A percentile compares a stretch with the other conserved stretches of the same genome.
These are phyloP conservation scores for Hemisphaericaspora xylofermentans DNA, from an alignment of 1,139 yeast species.

Conservation along the genomic window DNA sequence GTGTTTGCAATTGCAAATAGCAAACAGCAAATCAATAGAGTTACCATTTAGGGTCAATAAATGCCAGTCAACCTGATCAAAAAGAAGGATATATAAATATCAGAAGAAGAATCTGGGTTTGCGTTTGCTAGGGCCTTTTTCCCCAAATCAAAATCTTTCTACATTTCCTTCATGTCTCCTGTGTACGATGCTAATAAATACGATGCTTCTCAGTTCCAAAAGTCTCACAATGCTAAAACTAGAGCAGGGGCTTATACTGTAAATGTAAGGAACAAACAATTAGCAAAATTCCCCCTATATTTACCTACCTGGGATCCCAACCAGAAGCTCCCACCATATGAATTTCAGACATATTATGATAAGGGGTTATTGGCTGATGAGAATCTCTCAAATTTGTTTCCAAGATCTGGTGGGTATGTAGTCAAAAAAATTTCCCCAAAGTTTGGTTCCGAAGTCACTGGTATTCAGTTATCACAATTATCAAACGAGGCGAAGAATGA, in stretches of 20 bases:
- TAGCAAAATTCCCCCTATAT: slow-evolving; percentile 23
- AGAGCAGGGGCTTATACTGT: slow-evolving; percentile 27
- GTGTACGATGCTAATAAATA: slow-evolving; percentile 19
- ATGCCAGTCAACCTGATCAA: too few species aligned
- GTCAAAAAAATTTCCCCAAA: slow-evolving; percentile 24
- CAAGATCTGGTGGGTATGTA: slow-evolving; percentile 6
- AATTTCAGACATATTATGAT: slow-evolving; percentile 23
- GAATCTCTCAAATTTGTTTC: slow-evolving; percentile 19
- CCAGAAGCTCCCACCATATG: slow-evolving; percentile 25
- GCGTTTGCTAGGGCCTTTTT: too few species aligned
- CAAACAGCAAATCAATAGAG: neutral
- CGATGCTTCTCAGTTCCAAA: slow-evolving; percentile 32
- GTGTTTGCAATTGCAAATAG: slow-evolving; percentile 1
- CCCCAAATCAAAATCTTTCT: too few species aligned
- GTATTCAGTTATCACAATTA: slow-evolving; percentile 28
- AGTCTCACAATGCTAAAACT: slow-evolving; percentile 25
- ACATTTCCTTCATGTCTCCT: slow-evolving; percentile 14
- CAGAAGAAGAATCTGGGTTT: too few species aligned
- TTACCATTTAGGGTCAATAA: too few species aligned
- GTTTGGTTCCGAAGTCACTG: slow-evolving; percentile 26
- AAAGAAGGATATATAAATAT: too few species aligned
- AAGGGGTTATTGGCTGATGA: slow-evolving; percentile 22
- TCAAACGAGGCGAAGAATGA: slow-evolving; percentile 34
- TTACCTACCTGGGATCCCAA: slow-evolving; percentile 33
- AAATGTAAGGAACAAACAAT: slow-evolving; percentile 20